A percentile compares a stretch with the other conserved stretches of the same genome.
Conservation (phyloP, 2,329 filamentous ascomycete species). For the Xylariaceae sp. region DNA sequence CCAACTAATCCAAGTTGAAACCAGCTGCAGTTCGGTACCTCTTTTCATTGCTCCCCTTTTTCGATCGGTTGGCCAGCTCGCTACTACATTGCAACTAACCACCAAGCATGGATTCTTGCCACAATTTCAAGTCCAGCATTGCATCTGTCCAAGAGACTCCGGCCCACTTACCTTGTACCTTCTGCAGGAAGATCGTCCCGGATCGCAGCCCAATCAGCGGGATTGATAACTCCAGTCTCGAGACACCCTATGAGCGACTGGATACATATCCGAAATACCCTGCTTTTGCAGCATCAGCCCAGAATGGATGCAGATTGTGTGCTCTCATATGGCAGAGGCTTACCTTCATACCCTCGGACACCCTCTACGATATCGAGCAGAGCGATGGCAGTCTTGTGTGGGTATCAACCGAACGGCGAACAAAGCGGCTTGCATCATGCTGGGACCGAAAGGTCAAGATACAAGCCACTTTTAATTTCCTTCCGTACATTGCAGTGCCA, state of each 20-base stretch:
- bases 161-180: slow-evolving; percentile 2
- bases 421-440: neutral
- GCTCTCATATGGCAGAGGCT: slow-evolving; percentile 5
- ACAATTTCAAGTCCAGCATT: no score
- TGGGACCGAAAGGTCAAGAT: slow-evolving; percentile 10
- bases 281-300: slow-evolving; percentile 5
- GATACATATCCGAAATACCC: slow-evolving; percentile 11
- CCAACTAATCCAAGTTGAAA: no score
- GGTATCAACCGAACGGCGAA: neutral
- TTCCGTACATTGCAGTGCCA: neutral
- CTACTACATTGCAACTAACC: no score
- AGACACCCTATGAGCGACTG: neutral
- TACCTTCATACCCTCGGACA: slow-evolving; percentile 7
- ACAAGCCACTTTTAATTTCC: neutral
- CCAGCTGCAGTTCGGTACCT: no score
- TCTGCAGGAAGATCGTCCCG: slow-evolving; percentile 2
- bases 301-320: slow-evolving; percentile 8
- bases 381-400: slow-evolving; percentile 1
- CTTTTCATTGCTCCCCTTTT: no score
- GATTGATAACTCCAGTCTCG: neutral
- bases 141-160: no score
- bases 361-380: neutral
- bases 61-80: no score
- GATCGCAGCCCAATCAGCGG: neutral
- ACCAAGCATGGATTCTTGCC: no score